Percentiles rank a stretch among this genome's conserved stretches.
Conservation (phyloP, 768 basidiomycete genomes). For the Lactarius indigo region DNA sequence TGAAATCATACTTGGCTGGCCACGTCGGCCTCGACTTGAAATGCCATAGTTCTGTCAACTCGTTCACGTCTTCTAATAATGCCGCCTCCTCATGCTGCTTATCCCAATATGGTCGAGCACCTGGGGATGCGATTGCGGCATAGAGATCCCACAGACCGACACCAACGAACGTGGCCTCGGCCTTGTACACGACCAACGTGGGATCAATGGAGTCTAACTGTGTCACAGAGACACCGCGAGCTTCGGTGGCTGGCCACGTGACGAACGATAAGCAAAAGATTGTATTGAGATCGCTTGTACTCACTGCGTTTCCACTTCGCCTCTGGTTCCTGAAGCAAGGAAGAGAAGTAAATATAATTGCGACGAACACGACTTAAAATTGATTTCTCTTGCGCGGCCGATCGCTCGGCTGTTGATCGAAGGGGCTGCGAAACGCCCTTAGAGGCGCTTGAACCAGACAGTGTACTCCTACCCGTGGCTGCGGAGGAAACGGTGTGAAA, state of each 20-base stretch:
- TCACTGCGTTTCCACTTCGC: slow-evolving; percentile 92
- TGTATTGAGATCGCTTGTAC: slow-evolving; percentile 31
- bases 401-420: slow-evolving; percentile 43
- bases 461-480: slow-evolving; percentile 33
- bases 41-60: slow-evolving; percentile 91
- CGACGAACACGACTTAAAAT: slow-evolving; percentile 84
- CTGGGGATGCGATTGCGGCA: slow-evolving; percentile 81
- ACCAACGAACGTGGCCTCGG: slow-evolving; percentile 96
- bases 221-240: slow-evolving; percentile 87
- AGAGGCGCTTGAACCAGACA: slow-evolving; percentile 28
- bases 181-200: slow-evolving; percentile 91
- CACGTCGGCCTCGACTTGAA: slow-evolving; percentile 88
- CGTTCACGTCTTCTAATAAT: slow-evolving; percentile 85
- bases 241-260: slow-evolving; percentile 61
- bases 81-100: slow-evolving; percentile 84
- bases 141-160: slow-evolving; percentile 95
- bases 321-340: slow-evolving; percentile 93
- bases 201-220: slow-evolving; percentile 97
- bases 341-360: slow-evolving; percentile 98
- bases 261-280: slow-evolving; percentile 13
- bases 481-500: slow-evolving; percentile 62
- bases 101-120: slow-evolving; percentile 82
- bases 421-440: slow-evolving; percentile 32
- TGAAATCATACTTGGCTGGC: slow-evolving; percentile 76
- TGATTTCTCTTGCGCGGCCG: slow-evolving; percentile 68